Base-by-base conservation (phyloP, 1,284 basidiomycete species). In the Ganoderma resinaceum region DNA sequence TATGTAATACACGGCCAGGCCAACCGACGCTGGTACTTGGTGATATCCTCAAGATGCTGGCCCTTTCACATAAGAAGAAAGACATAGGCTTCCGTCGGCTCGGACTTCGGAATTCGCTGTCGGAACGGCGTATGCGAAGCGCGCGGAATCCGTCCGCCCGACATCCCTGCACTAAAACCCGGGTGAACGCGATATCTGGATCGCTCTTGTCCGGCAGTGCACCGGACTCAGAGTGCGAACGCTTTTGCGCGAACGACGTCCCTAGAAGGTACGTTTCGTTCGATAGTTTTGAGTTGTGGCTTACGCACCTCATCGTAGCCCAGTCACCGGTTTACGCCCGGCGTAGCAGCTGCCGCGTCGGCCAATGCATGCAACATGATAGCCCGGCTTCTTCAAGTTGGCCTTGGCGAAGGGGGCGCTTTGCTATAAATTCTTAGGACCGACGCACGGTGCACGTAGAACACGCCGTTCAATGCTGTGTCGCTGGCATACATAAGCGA, bases 51-150 rank as follows among this genome's bases (percentile, higher is more conserved):
- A n/a, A n/a, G n/a, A n/a, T n/a, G n/a, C 23, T 12, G 46, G 23
- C 12, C 23, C 46, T 12, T 49, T 49, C 35, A 26, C 46, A 31
- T 29, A 38, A 33, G 53, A 20, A 20, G n/a, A 23, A 37, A 37
- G 33, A 23, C 55, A 58, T 7, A 37, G 20, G n/a, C n/a, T 58
- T 37, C 33, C 55, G 35, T 37, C 33, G 55, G 55, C 35, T 55
- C 53, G 62, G 62, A 57, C 53, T 57, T 58, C 52, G 52, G 52
- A 55, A 29, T 31, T 55, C 52, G 52, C 29, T 29, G 29, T 55
- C 52, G 52, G 52, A 33, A 55, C 52, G 52, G 29, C 6, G 49
- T 26, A 31, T 31, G 52, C 52, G 52, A 55, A 55, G 52, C 11
- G 29, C 52, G 16, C 18, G 33, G n/a, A 5, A 53, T 23, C 52